A percentile compares a stretch with the other conserved stretches of the same genome.
Evolutionary conservation across 495 filamentous ascomycete genomes (phyloP).

Genomic region (Penicillium flavigenum): DNA sequence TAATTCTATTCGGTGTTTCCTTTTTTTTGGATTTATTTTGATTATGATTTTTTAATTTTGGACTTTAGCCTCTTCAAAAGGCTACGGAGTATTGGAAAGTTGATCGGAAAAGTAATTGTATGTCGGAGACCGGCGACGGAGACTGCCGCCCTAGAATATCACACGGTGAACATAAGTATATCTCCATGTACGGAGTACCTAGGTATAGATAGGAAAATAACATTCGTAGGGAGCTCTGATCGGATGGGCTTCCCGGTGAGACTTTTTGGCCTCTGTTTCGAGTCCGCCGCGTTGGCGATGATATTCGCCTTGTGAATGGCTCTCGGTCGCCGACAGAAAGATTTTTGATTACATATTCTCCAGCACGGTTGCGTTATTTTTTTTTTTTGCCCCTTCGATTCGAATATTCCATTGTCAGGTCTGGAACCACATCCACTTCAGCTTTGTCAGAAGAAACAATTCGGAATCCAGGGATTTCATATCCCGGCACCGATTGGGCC

Average conservation of each 20-base stretch:
- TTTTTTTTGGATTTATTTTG: neutral
- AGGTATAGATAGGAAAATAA: conserved; percentile 5
- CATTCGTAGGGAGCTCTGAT: neutral
- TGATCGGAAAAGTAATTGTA: neutral
- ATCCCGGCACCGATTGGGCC: conserved; percentile 3
- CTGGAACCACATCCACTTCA: conserved; percentile 3
- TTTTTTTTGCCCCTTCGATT: neutral
- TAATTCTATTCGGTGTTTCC: conserved; percentile 11
- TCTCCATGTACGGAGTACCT: too few relatives aligned
- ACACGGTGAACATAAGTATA: too few relatives aligned
- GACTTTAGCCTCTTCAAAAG: neutral
- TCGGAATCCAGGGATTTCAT: conserved; percentile 15
- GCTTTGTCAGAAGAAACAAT: neutral
- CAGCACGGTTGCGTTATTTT: conserved; percentile 20
- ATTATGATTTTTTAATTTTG: neutral
- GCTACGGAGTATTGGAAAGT: conserved; percentile 8
- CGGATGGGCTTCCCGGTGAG: conserved; percentile 10
- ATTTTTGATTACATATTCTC: conserved; percentile 4
- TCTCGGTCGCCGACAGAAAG: conserved; percentile 21
- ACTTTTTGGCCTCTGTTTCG: conserved; percentile 11
- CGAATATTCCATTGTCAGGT: neutral
- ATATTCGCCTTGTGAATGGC: conserved; percentile 25
- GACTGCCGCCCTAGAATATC: conserved; percentile 16
- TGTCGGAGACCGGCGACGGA: conserved; percentile 23
- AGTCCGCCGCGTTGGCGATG: conserved; percentile 23